Evolutionary conservation across 345 rosid genomes (phyloP), one percentile per base, ranked within the genome.

Genomic region (Citrus inodora): DNA sequence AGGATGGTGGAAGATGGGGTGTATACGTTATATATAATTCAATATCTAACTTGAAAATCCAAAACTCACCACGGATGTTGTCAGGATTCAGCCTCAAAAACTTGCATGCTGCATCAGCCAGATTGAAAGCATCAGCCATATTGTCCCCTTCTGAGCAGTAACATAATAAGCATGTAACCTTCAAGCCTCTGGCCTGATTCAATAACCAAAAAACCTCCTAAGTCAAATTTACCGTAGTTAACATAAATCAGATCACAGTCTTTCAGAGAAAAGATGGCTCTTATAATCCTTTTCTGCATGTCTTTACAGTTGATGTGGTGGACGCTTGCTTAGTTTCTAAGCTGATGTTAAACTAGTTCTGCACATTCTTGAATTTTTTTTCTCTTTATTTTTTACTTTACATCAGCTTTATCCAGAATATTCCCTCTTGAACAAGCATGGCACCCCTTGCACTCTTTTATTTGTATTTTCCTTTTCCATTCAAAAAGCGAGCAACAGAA

Each of bases 121-220:
- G 76, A 79, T 89, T 83, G 82, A 90, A 86, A 55, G 94, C 94
- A 86, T 94, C 98, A 56, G 87, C 80, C 76, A 86, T 90, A 82
- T 93, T 96, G 85, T 96, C 98, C 73, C 98, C 99, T 87, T 96
- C 98, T 1, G 97, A 92, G 87, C 99, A 96, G 87, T 96, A 92
- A 82, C 95, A 90, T 67, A 96, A 76, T 78, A 96, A 78, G 85
- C 98, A 94, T 40, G 95, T 92, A 74, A 90, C 93, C 77, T 89
- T 90, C 86, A 96, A 81, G 9, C 97, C 98, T 81, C 85, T 88
- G 69, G 95, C 98, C 97, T 94, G 89, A 79, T 79, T 76, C 79
- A 75, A 80, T 27, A 71, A 79, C 30, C 51, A 22, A 65, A 17
- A 17, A 76, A 76, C 38, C 71, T 58, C 28, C 35, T 76, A 61